A percentile compares a stretch with the other conserved stretches of the same genome.
Conservation (phyloP, 2,329 filamentous ascomycete genomes). For the Fusarium sp. region DNA sequence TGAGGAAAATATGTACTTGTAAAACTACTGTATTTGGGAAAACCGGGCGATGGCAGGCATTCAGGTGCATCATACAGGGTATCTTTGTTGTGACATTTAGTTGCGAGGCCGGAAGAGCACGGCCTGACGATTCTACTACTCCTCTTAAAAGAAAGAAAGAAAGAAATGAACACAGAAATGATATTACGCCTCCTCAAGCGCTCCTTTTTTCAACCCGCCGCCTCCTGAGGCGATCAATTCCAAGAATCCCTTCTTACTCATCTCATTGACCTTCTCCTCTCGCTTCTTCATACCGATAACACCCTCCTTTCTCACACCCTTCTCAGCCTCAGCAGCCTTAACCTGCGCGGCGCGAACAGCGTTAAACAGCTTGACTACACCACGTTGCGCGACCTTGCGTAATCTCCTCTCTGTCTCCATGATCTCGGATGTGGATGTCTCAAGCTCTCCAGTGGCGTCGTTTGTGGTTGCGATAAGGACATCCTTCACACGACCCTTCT, state of each 20-base stretch:
- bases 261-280: slow-evolving; percentile 91
- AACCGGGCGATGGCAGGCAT: slow-evolving; percentile 38
- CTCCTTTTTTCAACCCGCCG: slow-evolving; percentile 69
- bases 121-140: slow-evolving; percentile 48
- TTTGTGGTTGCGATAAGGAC: slow-evolving; percentile 76
- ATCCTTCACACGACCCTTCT: slow-evolving; percentile 90
- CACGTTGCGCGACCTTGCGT: slow-evolving; percentile 88
- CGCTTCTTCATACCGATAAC: slow-evolving; percentile 83
- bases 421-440: slow-evolving; percentile 65
- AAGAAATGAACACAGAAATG: slow-evolving; percentile 32
- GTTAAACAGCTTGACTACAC: slow-evolving; percentile 97
- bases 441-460: slow-evolving; percentile 57
- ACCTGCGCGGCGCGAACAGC: slow-evolving; percentile 94
- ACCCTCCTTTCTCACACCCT: slow-evolving; percentile 75
- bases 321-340: slow-evolving; percentile 82
- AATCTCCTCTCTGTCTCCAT: slow-evolving; percentile 82
- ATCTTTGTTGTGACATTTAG: slow-evolving; percentile 49
- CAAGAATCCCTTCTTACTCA: slow-evolving; percentile 96
- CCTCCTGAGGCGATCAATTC: slow-evolving; percentile 83
- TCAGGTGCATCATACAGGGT: slow-evolving; percentile 48
- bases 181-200: slow-evolving; percentile 67
- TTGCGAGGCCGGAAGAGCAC: slow-evolving; percentile 43
- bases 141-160: slow-evolving; percentile 42
- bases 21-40: slow-evolving; percentile 44
- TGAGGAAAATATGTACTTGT: slow-evolving; percentile 44